These are phyloP conservation scores for Phoma sp. DNA, from an alignment of 2,329 filamentous ascomycete genomes.

Conservation along the genomic window DNA sequence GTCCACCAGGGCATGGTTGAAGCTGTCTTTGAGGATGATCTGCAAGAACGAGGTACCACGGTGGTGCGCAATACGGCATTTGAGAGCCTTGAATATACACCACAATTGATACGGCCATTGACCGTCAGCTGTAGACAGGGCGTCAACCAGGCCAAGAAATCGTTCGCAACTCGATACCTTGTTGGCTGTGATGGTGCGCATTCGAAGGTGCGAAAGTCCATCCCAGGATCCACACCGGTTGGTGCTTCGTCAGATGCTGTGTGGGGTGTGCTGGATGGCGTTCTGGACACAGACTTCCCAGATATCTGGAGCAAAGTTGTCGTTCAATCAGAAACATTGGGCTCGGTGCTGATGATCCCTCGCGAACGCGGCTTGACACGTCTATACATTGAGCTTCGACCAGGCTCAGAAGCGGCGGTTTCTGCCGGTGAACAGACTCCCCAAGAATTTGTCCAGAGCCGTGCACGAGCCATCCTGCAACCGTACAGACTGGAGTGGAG, in stretches of 20 bases:
- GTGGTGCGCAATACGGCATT: slow-evolving; percentile 72
- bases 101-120: slow-evolving; percentile 48
- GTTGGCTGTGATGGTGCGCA: slow-evolving; percentile 78
- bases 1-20: slow-evolving; percentile 80
- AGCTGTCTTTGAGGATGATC: slow-evolving; percentile 72
- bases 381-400: slow-evolving; percentile 59
- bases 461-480: slow-evolving; percentile 59
- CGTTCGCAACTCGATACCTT: slow-evolving; percentile 67
- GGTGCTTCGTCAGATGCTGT: slow-evolving; percentile 63
- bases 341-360: slow-evolving; percentile 76
- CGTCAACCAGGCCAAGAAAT: slow-evolving; percentile 47
- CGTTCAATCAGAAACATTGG: slow-evolving; percentile 70
- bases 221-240: slow-evolving; percentile 56
- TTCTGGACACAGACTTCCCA: slow-evolving; percentile 74
- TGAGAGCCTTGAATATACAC: slow-evolving; percentile 55
- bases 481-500: slow-evolving; percentile 57
- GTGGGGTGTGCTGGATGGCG: slow-evolving; percentile 77
- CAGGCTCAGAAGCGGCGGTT: slow-evolving; percentile 42
- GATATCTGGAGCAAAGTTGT: slow-evolving; percentile 79
- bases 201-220: slow-evolving; percentile 72
- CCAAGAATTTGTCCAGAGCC: slow-evolving; percentile 74
- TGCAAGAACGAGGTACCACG: slow-evolving; percentile 68
- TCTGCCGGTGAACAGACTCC: slow-evolving; percentile 50
- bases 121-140: slow-evolving; percentile 53
- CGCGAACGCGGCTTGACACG: slow-evolving; percentile 76